phyloP scores from a whole-genome alignment of 78 protist genomes.

The Paratrimastix pyriformis region DNA sequence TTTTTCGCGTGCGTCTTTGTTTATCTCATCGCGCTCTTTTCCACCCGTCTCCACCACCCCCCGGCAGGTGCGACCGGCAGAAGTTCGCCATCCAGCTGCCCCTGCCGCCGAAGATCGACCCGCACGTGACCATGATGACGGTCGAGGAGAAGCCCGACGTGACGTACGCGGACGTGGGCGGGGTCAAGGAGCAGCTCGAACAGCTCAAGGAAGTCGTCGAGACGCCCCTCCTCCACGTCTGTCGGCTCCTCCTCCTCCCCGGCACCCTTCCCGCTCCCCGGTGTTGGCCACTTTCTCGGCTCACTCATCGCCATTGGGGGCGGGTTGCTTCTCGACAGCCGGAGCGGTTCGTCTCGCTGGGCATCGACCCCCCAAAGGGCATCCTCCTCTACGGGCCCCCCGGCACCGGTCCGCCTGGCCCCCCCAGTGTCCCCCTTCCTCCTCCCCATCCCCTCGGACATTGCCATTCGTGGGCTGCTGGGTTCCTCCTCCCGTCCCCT shows the following conservation, averaged over 20 bases:
- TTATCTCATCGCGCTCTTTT: background rate
- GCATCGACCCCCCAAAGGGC: constrained; percentile 99
- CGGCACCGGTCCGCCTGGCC: too few relatives aligned
- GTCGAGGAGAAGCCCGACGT: constrained; percentile 99
- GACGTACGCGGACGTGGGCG: constrained; percentile 99
- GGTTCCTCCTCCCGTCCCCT: constrained; percentile 26
- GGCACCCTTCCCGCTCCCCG: too few relatives aligned
- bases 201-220: constrained; percentile 97
- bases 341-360: constrained; percentile 88
- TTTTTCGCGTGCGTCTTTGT: background rate
- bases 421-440: too few relatives aligned
- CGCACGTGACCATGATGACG: constrained; percentile 97
- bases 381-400: constrained; percentile 94
- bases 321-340: constrained; percentile 73
- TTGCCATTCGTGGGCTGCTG: constrained; percentile 20
- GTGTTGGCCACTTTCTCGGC: too few relatives aligned
- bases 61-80: constrained; percentile 68
- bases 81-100: constrained; percentile 96
- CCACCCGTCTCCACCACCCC: background rate
- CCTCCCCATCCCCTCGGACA: too few relatives aligned
- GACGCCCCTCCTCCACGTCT: constrained; percentile 85
- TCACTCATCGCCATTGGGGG: too few relatives aligned
- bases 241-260: background rate
- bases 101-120: constrained; percentile 98
- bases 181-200: constrained; percentile 94